These are phyloP conservation scores for Colletotrichum lupini DNA, from an alignment of 2,329 filamentous ascomycete species.

Conservation along the genomic window DNA sequence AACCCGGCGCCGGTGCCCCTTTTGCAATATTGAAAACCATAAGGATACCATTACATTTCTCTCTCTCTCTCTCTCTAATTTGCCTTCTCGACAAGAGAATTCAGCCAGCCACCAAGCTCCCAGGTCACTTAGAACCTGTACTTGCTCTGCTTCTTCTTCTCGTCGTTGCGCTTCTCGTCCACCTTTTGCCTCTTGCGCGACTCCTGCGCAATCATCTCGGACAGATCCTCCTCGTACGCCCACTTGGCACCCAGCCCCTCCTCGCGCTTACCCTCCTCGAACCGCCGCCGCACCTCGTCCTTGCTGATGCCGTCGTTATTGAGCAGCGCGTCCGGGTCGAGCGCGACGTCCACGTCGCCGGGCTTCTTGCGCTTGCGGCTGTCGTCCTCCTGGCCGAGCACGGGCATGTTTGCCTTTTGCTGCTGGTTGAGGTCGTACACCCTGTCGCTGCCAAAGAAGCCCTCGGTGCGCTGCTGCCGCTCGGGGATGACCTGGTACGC, in stretches of 20 bases:
- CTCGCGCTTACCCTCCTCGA: constrained; percentile 76
- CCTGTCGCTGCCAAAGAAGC: constrained; percentile 96
- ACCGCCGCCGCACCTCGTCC: constrained; percentile 83
- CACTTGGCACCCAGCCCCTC: constrained; percentile 76
- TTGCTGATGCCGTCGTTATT: constrained; percentile 83
- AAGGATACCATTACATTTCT: constrained; percentile 21
- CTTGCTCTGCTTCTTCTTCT: constrained; percentile 66
- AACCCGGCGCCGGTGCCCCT: neutral
- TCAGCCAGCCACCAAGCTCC: neutral
- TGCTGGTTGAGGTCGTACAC: constrained; percentile 82
- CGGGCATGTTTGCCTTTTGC: constrained; percentile 67
- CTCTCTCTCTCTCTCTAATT: neutral
- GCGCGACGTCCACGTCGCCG: constrained; percentile 91
- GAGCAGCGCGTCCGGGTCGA: constrained; percentile 85
- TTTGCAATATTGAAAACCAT: neutral
- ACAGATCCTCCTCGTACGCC: constrained; percentile 87
- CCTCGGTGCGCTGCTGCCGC: constrained; percentile 84
- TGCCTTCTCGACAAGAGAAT: neutral
- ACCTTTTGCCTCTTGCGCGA: constrained; percentile 90
- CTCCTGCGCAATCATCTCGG: constrained; percentile 95
- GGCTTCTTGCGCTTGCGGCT: constrained; percentile 91
- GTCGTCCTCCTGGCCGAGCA: constrained; percentile 85
- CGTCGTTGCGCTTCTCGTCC: constrained; percentile 81
- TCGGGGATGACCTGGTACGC: constrained; percentile 94
- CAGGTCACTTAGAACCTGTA: constrained; percentile 55